These are phyloP conservation scores for Hordeum marinum DNA, from an alignment of 176 grass and related monocot genomes.

Conservation along the genomic window DNA sequence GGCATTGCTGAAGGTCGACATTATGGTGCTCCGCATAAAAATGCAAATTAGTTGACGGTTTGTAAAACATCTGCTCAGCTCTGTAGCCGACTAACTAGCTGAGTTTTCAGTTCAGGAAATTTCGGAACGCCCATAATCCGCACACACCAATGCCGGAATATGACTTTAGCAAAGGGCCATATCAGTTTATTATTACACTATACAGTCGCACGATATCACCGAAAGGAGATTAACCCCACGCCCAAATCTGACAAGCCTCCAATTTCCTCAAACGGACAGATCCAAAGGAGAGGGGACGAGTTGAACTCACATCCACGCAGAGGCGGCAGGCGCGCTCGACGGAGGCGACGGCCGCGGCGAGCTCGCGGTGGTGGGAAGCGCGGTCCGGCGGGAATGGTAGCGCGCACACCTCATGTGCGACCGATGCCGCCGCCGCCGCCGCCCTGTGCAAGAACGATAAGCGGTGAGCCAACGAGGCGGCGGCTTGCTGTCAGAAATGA, in stretches of 20 bases:
- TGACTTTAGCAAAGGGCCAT: no score
- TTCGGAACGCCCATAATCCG: not conserved
- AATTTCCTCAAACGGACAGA: not conserved
- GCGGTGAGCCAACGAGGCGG: no score
- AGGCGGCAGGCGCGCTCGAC: constrained; percentile 71
- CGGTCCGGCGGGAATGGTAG: constrained; percentile 56
- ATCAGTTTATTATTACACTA: not conserved
- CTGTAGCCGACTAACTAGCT: not conserved
- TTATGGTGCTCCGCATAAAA: not conserved
- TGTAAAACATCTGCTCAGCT: not conserved
- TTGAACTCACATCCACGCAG: constrained; percentile 66
- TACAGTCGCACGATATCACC: not conserved
- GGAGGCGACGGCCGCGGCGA: constrained; percentile 40
- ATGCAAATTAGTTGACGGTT: not conserved
- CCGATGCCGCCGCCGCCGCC: not conserved
- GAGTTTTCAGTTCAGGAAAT: not conserved
- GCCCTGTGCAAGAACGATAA: not conserved
- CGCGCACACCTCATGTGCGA: not conserved
- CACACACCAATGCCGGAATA: no score
- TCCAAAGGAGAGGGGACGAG: not conserved
- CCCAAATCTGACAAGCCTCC: not conserved
- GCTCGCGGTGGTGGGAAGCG: constrained; percentile 55
- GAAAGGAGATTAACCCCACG: not conserved
- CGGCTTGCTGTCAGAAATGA: not conserved
- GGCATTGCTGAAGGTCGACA: not conserved